These are phyloP conservation scores for Alnus rubra DNA, from an alignment of 306 rosid species.

Conservation along the genomic window DNA sequence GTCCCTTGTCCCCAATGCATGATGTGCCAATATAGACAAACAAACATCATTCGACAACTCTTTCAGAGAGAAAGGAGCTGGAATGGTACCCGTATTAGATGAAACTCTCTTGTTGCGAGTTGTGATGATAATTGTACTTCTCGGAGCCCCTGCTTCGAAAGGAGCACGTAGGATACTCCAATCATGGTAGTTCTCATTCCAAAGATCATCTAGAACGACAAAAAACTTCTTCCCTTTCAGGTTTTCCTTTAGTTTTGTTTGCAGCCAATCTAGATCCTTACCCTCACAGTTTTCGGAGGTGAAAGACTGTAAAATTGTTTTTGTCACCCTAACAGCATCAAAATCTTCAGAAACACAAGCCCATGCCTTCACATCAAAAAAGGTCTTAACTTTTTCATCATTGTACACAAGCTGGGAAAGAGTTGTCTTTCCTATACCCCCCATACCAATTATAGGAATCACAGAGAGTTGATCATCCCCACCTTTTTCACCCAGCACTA, in stretches of 20 bases:
- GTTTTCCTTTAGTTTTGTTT: no score
- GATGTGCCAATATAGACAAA: constrained; percentile 3
- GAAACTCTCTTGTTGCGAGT: constrained; percentile 7
- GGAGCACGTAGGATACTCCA: constrained; percentile 3
- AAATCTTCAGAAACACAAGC: neutral
- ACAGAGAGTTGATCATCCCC: neutral
- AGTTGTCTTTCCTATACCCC: constrained; percentile 1
- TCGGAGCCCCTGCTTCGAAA: constrained; percentile 11
- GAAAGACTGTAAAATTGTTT: no score
- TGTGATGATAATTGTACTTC: constrained; percentile 7
- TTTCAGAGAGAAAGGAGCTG: neutral
- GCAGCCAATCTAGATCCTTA: no score
- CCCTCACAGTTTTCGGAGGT: no score
- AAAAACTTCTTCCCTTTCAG: no score
- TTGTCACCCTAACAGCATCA: no score
- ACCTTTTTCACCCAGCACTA: neutral
- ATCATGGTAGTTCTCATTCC: neutral
- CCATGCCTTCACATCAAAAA: neutral
- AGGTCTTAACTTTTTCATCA: neutral
- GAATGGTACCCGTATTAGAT: neutral
- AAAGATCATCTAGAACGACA: no score
- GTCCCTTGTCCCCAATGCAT: constrained; percentile 4
- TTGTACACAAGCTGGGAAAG: neutral
- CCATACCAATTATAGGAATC: constrained; percentile 9
- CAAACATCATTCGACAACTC: neutral